phyloP scores from a whole-genome alignment of 768 basidiomycete species.

The Russula vinacea region DNA sequence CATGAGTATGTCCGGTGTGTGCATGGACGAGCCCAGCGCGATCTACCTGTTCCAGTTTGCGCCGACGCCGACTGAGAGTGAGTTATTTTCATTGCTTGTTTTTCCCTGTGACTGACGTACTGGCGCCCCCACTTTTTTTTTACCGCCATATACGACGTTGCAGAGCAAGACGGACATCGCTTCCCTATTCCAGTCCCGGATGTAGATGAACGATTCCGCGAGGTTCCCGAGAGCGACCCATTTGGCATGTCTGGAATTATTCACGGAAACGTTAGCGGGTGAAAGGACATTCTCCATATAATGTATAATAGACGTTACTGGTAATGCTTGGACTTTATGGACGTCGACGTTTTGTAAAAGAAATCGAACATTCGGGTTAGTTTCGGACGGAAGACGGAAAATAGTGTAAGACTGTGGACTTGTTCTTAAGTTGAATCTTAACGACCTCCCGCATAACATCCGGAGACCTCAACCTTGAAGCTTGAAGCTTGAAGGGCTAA shows the following conservation, averaged over 20 bases:
- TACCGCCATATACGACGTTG: not conserved
- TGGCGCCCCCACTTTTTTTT: not conserved
- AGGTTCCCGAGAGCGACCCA: slow-evolving; percentile 4
- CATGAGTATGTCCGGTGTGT: slow-evolving; percentile 24
- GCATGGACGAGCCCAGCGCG: slow-evolving; percentile 19
- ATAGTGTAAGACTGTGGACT: too few species aligned
- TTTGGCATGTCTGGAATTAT: slow-evolving; percentile 7
- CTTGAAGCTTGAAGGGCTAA: too few species aligned
- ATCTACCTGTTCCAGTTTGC: slow-evolving; percentile 29
- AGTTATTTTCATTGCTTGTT: not conserved
- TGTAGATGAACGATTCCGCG: slow-evolving; percentile 27
- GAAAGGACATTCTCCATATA: not conserved
- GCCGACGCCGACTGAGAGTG: slow-evolving; percentile 28
- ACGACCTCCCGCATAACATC: too few species aligned
- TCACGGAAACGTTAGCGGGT: slow-evolving; percentile 3
- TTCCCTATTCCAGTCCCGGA: slow-evolving; percentile 27
- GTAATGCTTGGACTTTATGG: not conserved
- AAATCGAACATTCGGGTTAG: too few species aligned
- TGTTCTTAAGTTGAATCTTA: too few species aligned
- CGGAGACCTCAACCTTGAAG: too few species aligned
- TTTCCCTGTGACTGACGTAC: not conserved
- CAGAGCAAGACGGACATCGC: slow-evolving; percentile 28
- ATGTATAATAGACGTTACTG: not conserved
- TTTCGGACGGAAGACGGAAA: too few species aligned
- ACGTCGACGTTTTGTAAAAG: not conserved